Base-by-base conservation (phyloP, 352 stramenopile species). In the Pythium coloratum region DNA sequence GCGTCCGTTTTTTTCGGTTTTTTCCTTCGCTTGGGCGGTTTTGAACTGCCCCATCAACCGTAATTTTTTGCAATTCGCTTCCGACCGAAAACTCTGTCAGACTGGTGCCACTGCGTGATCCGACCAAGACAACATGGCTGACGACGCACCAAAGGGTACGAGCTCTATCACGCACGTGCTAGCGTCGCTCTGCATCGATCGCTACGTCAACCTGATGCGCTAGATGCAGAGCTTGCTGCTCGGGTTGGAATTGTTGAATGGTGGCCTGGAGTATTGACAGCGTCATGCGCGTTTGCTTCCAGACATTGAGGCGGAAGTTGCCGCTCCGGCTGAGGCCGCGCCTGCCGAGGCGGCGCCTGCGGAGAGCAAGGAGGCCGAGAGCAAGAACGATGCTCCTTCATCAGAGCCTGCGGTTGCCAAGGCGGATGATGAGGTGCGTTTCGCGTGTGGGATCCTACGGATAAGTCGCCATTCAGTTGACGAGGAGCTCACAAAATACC, bases 111-210 rank as follows among this genome's bases (percentile, higher is more conserved):
- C 56, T 72, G 61, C 36, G 42, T 63, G 69, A 67, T 72, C 62
- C 42, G 24, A 67, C 54, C 62, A 36, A 62, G 55, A 10, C 59
- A 69, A 62, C 53, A 90, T 91, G 82, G 77, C 81, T 73, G 78
- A 91, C 70, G 78, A 86, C 72, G 72, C 71, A 34, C 73, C 70
- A 38, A 75, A 75, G 40, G 62, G 75, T 84, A 76, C 53, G 79
- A 76, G 34, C 47, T 61, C 60, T 2, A 34, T 30, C 30, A 46
- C 38, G 38, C 38, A 46, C 38, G 9, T 1, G 13, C 0, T 14
- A 16, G 32, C 28, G 6, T 33, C 18, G 36, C 61, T 40, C 33
- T 64, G 42, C n/a, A 33, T 44, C 38, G 9, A 46, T 3, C 8
- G 0, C 38, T 46, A 18, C 8, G 38, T 18, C 13, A 46, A 14